Percentiles rank a stretch among this genome's conserved stretches.
Conservation (phyloP, 176 grass and related monocot genomes). For the Musa itinerans region DNA sequence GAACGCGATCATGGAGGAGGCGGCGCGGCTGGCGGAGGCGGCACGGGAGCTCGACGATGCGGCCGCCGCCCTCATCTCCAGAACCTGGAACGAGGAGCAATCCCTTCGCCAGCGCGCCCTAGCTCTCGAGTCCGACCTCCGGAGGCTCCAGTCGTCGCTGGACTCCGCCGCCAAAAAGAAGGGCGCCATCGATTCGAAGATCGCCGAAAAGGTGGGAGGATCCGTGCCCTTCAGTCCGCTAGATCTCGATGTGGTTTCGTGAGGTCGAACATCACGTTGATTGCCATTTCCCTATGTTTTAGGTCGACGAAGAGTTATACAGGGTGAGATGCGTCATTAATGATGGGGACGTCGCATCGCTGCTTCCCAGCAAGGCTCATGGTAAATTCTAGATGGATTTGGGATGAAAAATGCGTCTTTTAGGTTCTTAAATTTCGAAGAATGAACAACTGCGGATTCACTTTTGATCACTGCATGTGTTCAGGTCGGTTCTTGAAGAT, state of each 20-base stretch:
- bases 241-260: not conserved
- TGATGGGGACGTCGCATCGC: slow-evolving; percentile 54
- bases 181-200: slow-evolving; percentile 24
- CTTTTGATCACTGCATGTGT: slow-evolving; percentile 12
- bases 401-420: not conserved
- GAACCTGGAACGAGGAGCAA: slow-evolving; percentile 68
- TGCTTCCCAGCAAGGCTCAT: slow-evolving; percentile 64
- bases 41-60: slow-evolving; percentile 86
- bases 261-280: not conserved
- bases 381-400: slow-evolving; percentile 32
- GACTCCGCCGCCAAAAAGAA: slow-evolving; percentile 4
- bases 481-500: slow-evolving; percentile 70
- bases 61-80: slow-evolving; percentile 46
- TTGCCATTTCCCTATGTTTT: slow-evolving; percentile 17
- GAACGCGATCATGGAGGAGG: slow-evolving; percentile 31
- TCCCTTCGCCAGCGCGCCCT: slow-evolving; percentile 57
- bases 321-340: slow-evolving; percentile 54
- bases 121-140: slow-evolving; percentile 56
- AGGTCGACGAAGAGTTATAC: slow-evolving; percentile 91
- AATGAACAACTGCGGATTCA: not conserved
- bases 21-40: slow-evolving; percentile 55
- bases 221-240: not conserved
- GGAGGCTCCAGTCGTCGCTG: slow-evolving; percentile 29
- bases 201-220: slow-evolving; percentile 47
- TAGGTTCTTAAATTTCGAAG: not conserved